phyloP scores from a whole-genome alignment of 768 basidiomycete species.

The Lentinula sp. region DNA sequence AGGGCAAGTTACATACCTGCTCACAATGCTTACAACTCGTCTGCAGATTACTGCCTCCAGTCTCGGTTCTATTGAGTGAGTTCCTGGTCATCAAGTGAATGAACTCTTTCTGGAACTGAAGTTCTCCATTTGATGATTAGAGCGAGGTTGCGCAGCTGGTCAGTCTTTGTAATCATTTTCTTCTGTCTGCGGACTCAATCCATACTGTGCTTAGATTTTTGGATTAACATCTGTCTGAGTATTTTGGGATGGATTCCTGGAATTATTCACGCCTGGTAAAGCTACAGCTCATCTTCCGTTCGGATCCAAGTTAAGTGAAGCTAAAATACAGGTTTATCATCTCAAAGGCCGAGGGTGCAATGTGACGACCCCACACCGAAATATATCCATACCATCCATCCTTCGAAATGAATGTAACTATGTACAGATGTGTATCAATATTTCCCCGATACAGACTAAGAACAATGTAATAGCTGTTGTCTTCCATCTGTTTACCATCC shows the following conservation, averaged over 20 bases:
- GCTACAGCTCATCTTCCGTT: neutral
- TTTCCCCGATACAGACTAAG: too few species aligned
- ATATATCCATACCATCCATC: too few species aligned
- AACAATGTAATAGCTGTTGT: too few species aligned
- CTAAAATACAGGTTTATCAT: slow-evolving; percentile 17
- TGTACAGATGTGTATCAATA: too few species aligned
- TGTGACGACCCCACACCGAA: slow-evolving; percentile 1
- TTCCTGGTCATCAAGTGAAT: neutral
- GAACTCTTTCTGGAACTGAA: neutral
- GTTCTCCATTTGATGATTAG: slow-evolving; percentile 4
- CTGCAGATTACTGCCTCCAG: slow-evolving; percentile 18
- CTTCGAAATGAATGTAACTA: too few species aligned
- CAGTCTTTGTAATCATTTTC: neutral
- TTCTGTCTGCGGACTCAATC: neutral
- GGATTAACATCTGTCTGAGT: slow-evolving; percentile 30
- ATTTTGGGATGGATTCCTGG: slow-evolving; percentile 49
- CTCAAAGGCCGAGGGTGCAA: slow-evolving; percentile 15
- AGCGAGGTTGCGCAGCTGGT: slow-evolving; percentile 21
- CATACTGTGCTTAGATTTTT: slow-evolving; percentile 20
- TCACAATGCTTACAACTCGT: neutral
- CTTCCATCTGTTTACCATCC: too few species aligned
- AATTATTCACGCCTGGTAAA: slow-evolving; percentile 44
- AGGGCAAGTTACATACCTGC: neutral
- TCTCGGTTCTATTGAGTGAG: slow-evolving; percentile 23
- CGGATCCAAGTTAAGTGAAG: neutral